Percentiles rank a stretch among this genome's conserved stretches.
Conservation (phyloP, 129 eudicot genomes). For the Dittrichia graveolens region DNA sequence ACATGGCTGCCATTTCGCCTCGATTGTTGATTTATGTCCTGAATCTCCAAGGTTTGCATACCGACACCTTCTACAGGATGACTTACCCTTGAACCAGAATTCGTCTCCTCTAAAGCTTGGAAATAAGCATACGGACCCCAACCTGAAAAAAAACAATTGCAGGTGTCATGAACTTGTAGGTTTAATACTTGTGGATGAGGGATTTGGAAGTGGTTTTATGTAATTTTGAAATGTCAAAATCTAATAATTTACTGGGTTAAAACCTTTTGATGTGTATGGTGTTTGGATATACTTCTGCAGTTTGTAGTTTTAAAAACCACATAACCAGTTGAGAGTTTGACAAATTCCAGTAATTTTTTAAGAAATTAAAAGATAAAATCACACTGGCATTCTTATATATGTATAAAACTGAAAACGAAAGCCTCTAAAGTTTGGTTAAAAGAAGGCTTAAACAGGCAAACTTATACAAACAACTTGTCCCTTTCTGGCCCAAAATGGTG, state of each 20-base stretch:
- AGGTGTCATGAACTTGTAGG: neutral
- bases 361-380: too few species aligned
- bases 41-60: slow-evolving; percentile 30
- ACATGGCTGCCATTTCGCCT: slow-evolving; percentile 26
- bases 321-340: too few species aligned
- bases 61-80: slow-evolving; percentile 25
- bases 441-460: neutral
- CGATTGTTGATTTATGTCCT: slow-evolving; percentile 32
- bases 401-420: too few species aligned
- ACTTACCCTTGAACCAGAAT: slow-evolving; percentile 32
- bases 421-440: too few species aligned
- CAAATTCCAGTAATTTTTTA: too few species aligned
- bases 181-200: neutral
- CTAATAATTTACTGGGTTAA: too few species aligned
- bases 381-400: too few species aligned
- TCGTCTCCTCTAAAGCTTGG: slow-evolving; percentile 67
- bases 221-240: too few species aligned
- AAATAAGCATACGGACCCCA: slow-evolving; percentile 87
- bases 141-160: slow-evolving; percentile 38
- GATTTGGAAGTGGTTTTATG: neutral
- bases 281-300: too few species aligned
- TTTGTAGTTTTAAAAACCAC: too few species aligned
- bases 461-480: neutral
- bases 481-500: neutral
- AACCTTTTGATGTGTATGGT: too few species aligned